A percentile compares a stretch with the other conserved stretches of the same genome.
These are phyloP conservation scores for Beta lomatogona DNA, from an alignment of 179 eudicot species.

Conservation along the genomic window DNA sequence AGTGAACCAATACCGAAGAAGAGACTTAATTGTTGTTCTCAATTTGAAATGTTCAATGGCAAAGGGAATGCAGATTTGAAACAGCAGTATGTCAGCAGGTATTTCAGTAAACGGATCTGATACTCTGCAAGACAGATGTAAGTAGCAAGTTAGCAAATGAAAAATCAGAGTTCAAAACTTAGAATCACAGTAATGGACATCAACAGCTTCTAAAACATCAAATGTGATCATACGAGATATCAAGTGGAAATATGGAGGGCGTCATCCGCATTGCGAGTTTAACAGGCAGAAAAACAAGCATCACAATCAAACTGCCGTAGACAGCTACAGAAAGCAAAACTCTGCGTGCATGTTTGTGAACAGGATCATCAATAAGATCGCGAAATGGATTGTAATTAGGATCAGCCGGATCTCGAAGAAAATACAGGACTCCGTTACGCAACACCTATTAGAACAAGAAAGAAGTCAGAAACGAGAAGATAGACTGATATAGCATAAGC, in stretches of 20 bases:
- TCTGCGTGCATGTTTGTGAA: slow-evolving; percentile 97
- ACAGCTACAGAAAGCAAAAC: slow-evolving; percentile 93
- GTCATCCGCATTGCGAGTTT: slow-evolving; percentile 94
- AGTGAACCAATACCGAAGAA: slow-evolving; percentile 91
- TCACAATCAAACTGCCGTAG: slow-evolving; percentile 92
- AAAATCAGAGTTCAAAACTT: neutral
- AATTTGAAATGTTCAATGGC: slow-evolving; percentile 94
- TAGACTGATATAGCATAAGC: slow-evolving; percentile 4
- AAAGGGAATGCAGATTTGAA: slow-evolving; percentile 97
- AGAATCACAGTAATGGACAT: neutral
- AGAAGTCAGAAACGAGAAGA: slow-evolving; percentile 4
- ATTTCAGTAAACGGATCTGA: slow-evolving; percentile 97
- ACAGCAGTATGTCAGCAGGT: slow-evolving; percentile 95
- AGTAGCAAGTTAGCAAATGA: slow-evolving; percentile 15
- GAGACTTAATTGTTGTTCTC: slow-evolving; percentile 78
- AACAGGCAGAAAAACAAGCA: slow-evolving; percentile 93
- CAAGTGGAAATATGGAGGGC: slow-evolving; percentile 87
- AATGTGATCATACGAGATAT: slow-evolving; percentile 73
- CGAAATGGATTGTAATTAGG: slow-evolving; percentile 98
- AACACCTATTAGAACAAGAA: slow-evolving; percentile 55
- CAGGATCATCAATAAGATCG: slow-evolving; percentile 97
- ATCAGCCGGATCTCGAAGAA: slow-evolving; percentile 98
- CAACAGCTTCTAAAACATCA: neutral
- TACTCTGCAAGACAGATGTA: slow-evolving; percentile 57
- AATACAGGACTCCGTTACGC: slow-evolving; percentile 92